phyloP scores from a whole-genome alignment of 805 yeast genomes.

The Barnettozyma botsteinii region DNA sequence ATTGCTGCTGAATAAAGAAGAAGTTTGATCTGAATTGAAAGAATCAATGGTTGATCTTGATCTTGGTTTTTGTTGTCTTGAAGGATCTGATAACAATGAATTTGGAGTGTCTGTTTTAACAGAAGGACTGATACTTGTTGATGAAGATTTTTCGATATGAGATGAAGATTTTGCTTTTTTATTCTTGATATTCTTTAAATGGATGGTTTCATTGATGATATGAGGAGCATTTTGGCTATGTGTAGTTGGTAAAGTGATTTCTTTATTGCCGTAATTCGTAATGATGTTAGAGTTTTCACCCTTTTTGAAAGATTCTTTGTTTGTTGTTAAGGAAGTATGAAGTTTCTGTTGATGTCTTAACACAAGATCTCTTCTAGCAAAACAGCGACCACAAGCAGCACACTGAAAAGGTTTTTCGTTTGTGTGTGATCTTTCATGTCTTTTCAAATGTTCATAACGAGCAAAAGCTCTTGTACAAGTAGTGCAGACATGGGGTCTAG shows the following conservation, averaged over 20 bases:
- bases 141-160: neutral
- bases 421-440: slow-evolving; percentile 93
- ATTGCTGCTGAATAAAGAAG: neutral
- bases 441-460: slow-evolving; percentile 84
- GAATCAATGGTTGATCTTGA: slow-evolving; percentile 4
- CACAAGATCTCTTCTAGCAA: slow-evolving; percentile 84
- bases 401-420: slow-evolving; percentile 95
- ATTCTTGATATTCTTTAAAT: neutral
- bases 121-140: neutral
- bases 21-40: slow-evolving; percentile 1
- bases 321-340: slow-evolving; percentile 50
- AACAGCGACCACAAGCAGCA: slow-evolving; percentile 92
- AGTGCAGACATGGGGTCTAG: slow-evolving; percentile 86
- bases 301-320: slow-evolving; percentile 29
- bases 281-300: slow-evolving; percentile 32
- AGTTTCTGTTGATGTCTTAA: slow-evolving; percentile 92
- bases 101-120: neutral
- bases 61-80: neutral
- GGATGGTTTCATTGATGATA: neutral
- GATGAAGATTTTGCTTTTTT: neutral
- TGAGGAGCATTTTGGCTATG: no score
- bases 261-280: slow-evolving; percentile 34
- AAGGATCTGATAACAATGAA: no score
- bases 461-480: slow-evolving; percentile 96
- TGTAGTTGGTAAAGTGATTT: slow-evolving; percentile 33